Conservation (phyloP, 805 yeast genomes). For the Yarrowia hollandica region DNA sequence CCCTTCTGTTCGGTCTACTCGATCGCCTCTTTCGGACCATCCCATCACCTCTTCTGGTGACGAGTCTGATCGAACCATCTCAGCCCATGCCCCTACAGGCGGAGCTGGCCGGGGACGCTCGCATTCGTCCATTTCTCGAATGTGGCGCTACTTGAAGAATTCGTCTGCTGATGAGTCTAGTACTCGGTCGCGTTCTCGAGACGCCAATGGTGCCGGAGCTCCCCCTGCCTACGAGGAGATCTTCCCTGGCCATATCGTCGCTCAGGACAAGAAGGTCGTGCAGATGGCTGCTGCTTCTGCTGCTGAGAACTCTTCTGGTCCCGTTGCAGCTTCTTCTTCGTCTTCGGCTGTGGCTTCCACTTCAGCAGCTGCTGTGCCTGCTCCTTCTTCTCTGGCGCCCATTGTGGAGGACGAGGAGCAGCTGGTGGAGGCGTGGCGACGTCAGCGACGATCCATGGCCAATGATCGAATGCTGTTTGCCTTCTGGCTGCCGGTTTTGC, state of each 20-base stretch:
- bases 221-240: slow-evolving; percentile 39
- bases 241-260: slow-evolving; percentile 29
- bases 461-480: slow-evolving; percentile 83
- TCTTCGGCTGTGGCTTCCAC: slow-evolving; percentile 10
- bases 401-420: slow-evolving; percentile 34
- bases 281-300: slow-evolving; percentile 20
- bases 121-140: slow-evolving; percentile 24
- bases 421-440: slow-evolving; percentile 41
- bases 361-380: neutral
- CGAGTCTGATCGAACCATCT: slow-evolving; percentile 23
- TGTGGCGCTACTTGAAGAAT: slow-evolving; percentile 23
- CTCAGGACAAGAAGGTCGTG: slow-evolving; percentile 8
- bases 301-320: slow-evolving; percentile 18
- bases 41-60: slow-evolving; percentile 27
- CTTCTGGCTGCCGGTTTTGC: slow-evolving; percentile 84
- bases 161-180: slow-evolving; percentile 20
- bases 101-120: slow-evolving; percentile 4
- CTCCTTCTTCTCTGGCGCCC: slow-evolving; percentile 16
- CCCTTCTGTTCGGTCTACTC: neutral
- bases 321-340: slow-evolving; percentile 22
- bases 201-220: slow-evolving; percentile 22
- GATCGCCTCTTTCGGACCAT: slow-evolving; percentile 16
- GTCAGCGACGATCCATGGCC: slow-evolving; percentile 47
- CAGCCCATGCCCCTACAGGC: slow-evolving; percentile 2
- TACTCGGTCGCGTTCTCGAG: slow-evolving; percentile 9